Conservation (phyloP, 352 stramenopile genomes). For the Phytophthora melonis region DNA sequence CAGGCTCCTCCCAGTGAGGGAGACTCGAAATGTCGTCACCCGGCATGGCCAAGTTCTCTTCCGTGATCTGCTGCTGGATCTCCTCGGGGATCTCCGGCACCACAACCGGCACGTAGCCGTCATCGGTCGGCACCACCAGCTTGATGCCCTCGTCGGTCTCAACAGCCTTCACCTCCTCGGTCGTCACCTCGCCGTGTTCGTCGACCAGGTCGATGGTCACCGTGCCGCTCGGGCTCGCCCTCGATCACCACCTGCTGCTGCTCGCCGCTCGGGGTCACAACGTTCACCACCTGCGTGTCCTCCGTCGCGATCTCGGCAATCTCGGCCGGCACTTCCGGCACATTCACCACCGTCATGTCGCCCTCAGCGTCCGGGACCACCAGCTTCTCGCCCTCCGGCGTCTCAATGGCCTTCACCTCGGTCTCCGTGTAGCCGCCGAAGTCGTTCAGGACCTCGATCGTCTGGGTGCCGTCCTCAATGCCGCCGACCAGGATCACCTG, state of each 20-base stretch:
- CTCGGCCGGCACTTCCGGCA: not conserved
- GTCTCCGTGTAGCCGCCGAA: not conserved
- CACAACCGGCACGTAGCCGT: not conserved
- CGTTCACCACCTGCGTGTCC: slow-evolving; percentile 4
- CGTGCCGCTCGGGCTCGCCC: slow-evolving; percentile 4
- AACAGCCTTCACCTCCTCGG: not conserved
- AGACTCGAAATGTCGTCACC: too few relatives aligned
- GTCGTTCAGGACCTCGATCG: slow-evolving; percentile 1
- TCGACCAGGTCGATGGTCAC: not conserved
- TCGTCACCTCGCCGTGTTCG: not conserved
- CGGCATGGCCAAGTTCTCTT: too few relatives aligned
- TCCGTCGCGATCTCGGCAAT: slow-evolving; percentile 4
- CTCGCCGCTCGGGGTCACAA: slow-evolving; percentile 1
- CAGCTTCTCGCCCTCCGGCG: not conserved
- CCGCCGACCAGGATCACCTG: slow-evolving; percentile 6
- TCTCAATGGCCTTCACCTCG: not conserved
- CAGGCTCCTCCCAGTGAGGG: too few relatives aligned
- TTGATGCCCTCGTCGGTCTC: not conserved
- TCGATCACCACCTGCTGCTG: slow-evolving; percentile 7
- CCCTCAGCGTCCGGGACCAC: not conserved
- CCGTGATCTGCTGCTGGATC: not conserved
- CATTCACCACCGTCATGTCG: not conserved
- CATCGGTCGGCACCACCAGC: not conserved
- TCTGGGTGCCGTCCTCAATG: slow-evolving; percentile 1
- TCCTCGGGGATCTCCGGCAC: not conserved